Base-by-base conservation (phyloP, 208 protist genomes). In the Trypanosomatidae sp. region DNA sequence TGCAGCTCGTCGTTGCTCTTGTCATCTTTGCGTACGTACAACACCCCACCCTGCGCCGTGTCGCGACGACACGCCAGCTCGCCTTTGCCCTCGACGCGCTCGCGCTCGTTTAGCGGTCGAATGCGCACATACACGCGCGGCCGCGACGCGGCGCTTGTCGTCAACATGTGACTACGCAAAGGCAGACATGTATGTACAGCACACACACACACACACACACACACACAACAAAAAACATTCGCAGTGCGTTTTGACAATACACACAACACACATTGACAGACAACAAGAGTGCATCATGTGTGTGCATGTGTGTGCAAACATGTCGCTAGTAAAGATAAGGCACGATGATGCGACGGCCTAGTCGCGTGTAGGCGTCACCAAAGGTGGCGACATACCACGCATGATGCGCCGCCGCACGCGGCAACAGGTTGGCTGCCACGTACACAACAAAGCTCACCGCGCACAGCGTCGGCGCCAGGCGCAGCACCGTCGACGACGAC, bases 41-140 rank as follows among this genome's bases (percentile, higher is more conserved):
- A 67, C 1, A 83, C 66, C 49, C 90, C 81, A 11, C 11, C 11
- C 58, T 85, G 73, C 0, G 65, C 57, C 2, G 46, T 6, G 18
- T 88, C 74, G 5, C 67, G 71, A 38, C 39, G 68, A 43, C 68
- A 82, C 35, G 77, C 61, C 8, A 86, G 42, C 37, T 84, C 72
- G 10, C 78, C 71, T 19, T 83, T 73, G 19, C 81, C 75, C 23
- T 88, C 75, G 6, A 53, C 50, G 42, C 56, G 42, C 56, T 94
- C 80, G 6, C 71, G 66, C 11, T 80, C 85, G 53, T 94, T 94
- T 16, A 94, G 67, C 0, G 85, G 85, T 25, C 85, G 76, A 45
- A 91, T 85, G 39, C 85, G 79, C 18, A 86, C 69, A 66, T 94
- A 94, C 58, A 94, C 85, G 13, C 85, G 79, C 0, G 85, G 85